Percentiles rank a stretch among this genome's conserved stretches.
Conservation (phyloP, 208 protist species). For the Leishmania guyanensis region DNA sequence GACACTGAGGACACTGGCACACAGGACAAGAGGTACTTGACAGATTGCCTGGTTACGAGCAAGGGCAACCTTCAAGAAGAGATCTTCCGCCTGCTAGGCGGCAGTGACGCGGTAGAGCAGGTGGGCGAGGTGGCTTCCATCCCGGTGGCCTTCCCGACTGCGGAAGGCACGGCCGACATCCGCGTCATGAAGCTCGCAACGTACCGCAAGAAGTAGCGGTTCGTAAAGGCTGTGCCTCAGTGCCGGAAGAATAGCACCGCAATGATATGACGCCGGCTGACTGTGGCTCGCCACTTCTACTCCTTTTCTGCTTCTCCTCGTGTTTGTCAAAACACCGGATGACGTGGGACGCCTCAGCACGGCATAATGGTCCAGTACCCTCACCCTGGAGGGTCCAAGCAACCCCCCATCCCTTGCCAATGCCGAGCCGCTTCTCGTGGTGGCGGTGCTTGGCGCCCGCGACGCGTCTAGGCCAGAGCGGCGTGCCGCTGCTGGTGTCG, state of each 20-base stretch:
- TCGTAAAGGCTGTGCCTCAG: neutral
- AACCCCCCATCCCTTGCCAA: neutral
- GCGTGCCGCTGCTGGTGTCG: neutral
- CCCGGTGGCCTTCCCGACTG: constrained; percentile 62
- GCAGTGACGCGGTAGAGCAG: constrained; percentile 52
- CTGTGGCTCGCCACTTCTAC: neutral
- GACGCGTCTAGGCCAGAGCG: no score
- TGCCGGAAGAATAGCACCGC: neutral
- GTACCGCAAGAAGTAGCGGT: constrained; percentile 70
- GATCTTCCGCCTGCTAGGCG: constrained; percentile 75
- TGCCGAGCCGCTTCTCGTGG: neutral
- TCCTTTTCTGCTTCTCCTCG: neutral
- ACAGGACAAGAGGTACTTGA: constrained; percentile 55
- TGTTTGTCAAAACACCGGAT: neutral
- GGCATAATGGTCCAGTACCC: neutral
- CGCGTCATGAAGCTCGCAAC: constrained; percentile 55
- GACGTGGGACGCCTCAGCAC: neutral
- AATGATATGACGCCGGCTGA: neutral
- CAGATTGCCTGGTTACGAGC: constrained; percentile 30
- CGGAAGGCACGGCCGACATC: constrained; percentile 38
- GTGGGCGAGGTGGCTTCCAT: constrained; percentile 60
- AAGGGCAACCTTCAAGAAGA: constrained; percentile 40
- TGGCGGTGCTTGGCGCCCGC: neutral
- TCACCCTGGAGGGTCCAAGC: neutral
- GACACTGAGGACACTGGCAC: constrained; percentile 19